phyloP scores from a whole-genome alignment of 768 basidiomycete genomes.

The Termitomyces sp. region DNA sequence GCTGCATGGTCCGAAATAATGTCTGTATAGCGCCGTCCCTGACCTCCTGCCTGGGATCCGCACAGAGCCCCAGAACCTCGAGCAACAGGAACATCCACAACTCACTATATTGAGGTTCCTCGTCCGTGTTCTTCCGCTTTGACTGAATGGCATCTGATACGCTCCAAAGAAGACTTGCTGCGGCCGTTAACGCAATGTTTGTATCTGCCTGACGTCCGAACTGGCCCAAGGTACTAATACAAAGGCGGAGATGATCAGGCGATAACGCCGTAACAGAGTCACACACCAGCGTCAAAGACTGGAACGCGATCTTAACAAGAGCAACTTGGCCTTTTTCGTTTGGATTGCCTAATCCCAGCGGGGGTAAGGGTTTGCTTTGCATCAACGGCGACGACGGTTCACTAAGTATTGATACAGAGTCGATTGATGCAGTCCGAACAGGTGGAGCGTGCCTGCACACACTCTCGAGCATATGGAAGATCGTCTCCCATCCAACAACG shows the following conservation, averaged over 20 bases:
- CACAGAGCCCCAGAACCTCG: conserved; percentile 80
- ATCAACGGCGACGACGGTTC: conserved; percentile 37
- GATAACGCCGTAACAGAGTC: conserved; percentile 86
- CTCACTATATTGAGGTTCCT: conserved; percentile 72
- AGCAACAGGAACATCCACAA: conserved; percentile 93
- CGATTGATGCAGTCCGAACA: conserved; percentile 30
- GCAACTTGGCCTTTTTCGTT: conserved; percentile 68
- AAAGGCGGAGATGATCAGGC: conserved; percentile 77
- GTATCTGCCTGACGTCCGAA: conserved; percentile 94
- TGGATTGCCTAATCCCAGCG: conserved; percentile 50
- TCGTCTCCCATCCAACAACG: conserved; percentile 88
- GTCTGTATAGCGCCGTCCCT: conserved; percentile 94
- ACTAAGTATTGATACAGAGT: conserved; percentile 38
- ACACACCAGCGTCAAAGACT: conserved; percentile 90
- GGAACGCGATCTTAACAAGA: conserved; percentile 90
- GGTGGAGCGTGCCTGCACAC: conserved; percentile 65
- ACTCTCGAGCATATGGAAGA: conserved; percentile 89
- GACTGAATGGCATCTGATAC: conserved; percentile 94
- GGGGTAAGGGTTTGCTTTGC: conserved; percentile 35
- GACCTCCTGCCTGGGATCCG: conserved; percentile 82
- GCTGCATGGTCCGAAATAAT: conserved; percentile 87
- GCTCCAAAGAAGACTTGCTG: conserved; percentile 91
- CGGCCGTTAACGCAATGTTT: conserved; percentile 93
- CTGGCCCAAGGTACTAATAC: conserved; percentile 86
- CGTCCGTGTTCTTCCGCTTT: conserved; percentile 61